Evolutionary conservation across 352 stramenopile genomes (phyloP).

Genomic region (Thalassiosira mediterranea): DNA sequence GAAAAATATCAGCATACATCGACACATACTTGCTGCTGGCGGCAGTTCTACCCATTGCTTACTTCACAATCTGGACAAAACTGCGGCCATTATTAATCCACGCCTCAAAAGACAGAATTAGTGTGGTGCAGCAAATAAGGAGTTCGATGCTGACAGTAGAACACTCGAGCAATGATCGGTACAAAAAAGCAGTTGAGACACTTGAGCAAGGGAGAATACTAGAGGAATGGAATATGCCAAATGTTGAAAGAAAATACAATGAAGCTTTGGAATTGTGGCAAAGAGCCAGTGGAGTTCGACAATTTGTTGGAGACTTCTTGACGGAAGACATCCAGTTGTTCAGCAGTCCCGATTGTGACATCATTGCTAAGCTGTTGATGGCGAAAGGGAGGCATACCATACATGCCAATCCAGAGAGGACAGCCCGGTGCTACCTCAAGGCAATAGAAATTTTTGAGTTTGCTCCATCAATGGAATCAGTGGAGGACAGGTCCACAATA

Average conservation of each 20-base stretch:
- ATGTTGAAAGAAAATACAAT: not conserved
- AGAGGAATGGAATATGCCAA: not conserved
- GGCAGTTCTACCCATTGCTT: not conserved
- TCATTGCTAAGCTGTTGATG: not conserved
- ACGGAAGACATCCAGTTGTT: not conserved
- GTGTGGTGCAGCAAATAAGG: not conserved
- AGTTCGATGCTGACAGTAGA: not conserved
- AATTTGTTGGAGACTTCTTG: not conserved
- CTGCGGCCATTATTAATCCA: not conserved
- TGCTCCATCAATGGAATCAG: too few relatives aligned
- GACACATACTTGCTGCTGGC: not conserved
- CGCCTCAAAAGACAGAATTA: not conserved
- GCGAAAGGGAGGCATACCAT: not conserved
- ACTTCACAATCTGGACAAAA: not conserved
- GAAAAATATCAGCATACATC: not conserved
- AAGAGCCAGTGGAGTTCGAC: not conserved
- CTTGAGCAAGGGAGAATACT: not conserved
- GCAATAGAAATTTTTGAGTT: not conserved
- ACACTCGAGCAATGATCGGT: not conserved
- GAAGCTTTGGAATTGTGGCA: not conserved
- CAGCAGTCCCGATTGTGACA: not conserved
- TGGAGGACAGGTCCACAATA: not conserved
- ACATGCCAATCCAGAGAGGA: not conserved
- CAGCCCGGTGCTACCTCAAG: not conserved
- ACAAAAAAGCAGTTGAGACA: not conserved